Evolutionary conservation across 805 yeast species (phyloP).

Genomic region (Schwanniomyces occidentalis): DNA sequence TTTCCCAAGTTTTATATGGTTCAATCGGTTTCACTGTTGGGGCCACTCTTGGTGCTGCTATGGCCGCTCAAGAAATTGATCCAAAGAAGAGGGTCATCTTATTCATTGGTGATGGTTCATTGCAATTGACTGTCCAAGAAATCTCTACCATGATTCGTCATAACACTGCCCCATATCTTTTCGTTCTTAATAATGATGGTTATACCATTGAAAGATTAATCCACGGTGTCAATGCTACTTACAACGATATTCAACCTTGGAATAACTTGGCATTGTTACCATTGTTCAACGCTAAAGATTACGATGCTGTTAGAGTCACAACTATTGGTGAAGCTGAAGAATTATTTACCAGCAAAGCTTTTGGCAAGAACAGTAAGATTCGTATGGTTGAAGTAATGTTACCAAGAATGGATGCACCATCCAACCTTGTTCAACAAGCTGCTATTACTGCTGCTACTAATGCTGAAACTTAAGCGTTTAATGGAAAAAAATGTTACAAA

Average conservation of each 20-base stretch:
- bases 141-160: slow-evolving; percentile 63
- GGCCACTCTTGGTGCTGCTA: slow-evolving; percentile 61
- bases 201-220: slow-evolving; percentile 71
- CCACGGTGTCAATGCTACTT: slow-evolving; percentile 61
- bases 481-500: too few species aligned
- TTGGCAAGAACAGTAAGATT: slow-evolving; percentile 54
- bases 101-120: slow-evolving; percentile 70
- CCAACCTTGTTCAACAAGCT: slow-evolving; percentile 41
- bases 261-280: slow-evolving; percentile 55
- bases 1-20: slow-evolving; percentile 72
- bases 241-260: slow-evolving; percentile 67
- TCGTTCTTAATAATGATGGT: slow-evolving; percentile 66
- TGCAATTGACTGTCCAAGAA: slow-evolving; percentile 70
- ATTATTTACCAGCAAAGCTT: slow-evolving; percentile 43
- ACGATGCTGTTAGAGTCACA: slow-evolving; percentile 52
- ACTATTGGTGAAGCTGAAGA: slow-evolving; percentile 55
- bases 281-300: slow-evolving; percentile 56
- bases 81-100: slow-evolving; percentile 57
- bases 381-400: slow-evolving; percentile 65
- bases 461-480: too few species aligned
- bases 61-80: slow-evolving; percentile 60
- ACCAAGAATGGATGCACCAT: slow-evolving; percentile 67
- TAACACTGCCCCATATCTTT: slow-evolving; percentile 65
- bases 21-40: slow-evolving; percentile 69
- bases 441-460: slow-evolving; percentile 19